phyloP scores from a whole-genome alignment of 179 eudicot species.

The Camellia oleifera region DNA sequence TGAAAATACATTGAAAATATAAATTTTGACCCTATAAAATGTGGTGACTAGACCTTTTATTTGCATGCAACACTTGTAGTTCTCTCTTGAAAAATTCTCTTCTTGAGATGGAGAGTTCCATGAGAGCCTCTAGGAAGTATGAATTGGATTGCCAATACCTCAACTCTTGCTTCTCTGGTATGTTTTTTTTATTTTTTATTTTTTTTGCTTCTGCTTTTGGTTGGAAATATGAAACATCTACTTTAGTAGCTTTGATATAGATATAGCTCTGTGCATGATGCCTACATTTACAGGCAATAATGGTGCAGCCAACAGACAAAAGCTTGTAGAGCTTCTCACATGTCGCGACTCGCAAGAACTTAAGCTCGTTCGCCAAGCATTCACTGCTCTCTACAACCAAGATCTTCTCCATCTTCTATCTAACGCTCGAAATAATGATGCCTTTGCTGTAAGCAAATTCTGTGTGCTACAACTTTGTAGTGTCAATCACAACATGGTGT shows the following conservation, averaged over 20 bases:
- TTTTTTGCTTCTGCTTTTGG: not conserved
- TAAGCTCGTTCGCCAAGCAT: slow-evolving; percentile 10
- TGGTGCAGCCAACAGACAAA: not conserved
- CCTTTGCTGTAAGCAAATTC: not conserved
- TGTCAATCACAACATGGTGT: too few relatives aligned
- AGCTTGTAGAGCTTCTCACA: slow-evolving; percentile 12
- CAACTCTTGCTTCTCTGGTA: slow-evolving; percentile 12
- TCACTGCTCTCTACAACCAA: slow-evolving; percentile 6
- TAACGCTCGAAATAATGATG: not conserved
- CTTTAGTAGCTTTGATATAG: not conserved
- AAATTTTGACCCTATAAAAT: not conserved
- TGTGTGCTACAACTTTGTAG: too few relatives aligned
- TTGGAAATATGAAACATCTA: not conserved
- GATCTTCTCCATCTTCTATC: slow-evolving; percentile 11
- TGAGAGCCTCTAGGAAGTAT: slow-evolving; percentile 4
- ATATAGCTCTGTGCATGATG: too few relatives aligned
- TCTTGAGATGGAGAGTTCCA: not conserved
- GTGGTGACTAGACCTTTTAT: not conserved
- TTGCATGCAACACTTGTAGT: not conserved
- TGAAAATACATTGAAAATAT: too few relatives aligned
- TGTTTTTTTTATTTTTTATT: not conserved
- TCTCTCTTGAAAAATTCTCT: not conserved
- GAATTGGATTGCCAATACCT: slow-evolving; percentile 11
- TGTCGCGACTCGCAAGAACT: slow-evolving; percentile 12
- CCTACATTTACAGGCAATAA: slow-evolving; percentile 1